Evolutionary conservation across 352 stramenopile genomes (phyloP).

Genomic region (Phytophthora palmivora): DNA sequence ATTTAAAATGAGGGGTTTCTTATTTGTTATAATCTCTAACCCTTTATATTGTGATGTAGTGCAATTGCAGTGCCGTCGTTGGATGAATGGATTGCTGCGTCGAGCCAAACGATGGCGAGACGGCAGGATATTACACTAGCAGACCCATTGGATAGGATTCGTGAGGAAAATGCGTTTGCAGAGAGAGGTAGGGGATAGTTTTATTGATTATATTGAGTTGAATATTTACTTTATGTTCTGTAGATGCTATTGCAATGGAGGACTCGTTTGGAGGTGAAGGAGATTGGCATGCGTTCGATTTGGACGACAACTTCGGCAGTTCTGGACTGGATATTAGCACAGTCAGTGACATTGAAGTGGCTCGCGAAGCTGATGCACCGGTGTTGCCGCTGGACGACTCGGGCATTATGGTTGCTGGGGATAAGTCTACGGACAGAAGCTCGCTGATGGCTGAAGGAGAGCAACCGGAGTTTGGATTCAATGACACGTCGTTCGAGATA

Average conservation of each 20-base stretch:
- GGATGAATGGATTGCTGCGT: constrained; percentile 83
- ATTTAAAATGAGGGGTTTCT: constrained; percentile 8
- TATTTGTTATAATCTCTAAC: constrained; percentile 2
- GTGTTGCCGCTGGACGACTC: constrained; percentile 67
- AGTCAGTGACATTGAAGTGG: constrained; percentile 87
- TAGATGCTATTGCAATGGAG: constrained; percentile 73
- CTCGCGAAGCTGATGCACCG: constrained; percentile 67
- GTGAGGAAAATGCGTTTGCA: constrained; percentile 55
- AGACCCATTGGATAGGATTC: constrained; percentile 59
- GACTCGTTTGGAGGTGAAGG: constrained; percentile 76
- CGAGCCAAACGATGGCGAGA: constrained; percentile 79
- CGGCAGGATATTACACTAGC: constrained; percentile 88
- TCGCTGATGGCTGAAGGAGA: constrained; percentile 37
- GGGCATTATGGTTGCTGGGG: constrained; percentile 44
- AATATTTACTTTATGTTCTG: constrained; percentile 4
- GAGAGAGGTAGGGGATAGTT: constrained; percentile 48
- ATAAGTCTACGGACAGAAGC: constrained; percentile 62
- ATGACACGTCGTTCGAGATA: constrained; percentile 70
- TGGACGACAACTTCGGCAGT: constrained; percentile 70
- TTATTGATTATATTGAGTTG: constrained; percentile 12
- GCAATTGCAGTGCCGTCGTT: constrained; percentile 67
- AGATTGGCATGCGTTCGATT: constrained; percentile 86
- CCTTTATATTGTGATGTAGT: constrained; percentile 37
- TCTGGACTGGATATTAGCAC: constrained; percentile 65
- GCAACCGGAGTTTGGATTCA: constrained; percentile 60